Evolutionary conservation across 495 filamentous ascomycete species (phyloP).

Genomic region (Aspergillus funiculosus): DNA sequence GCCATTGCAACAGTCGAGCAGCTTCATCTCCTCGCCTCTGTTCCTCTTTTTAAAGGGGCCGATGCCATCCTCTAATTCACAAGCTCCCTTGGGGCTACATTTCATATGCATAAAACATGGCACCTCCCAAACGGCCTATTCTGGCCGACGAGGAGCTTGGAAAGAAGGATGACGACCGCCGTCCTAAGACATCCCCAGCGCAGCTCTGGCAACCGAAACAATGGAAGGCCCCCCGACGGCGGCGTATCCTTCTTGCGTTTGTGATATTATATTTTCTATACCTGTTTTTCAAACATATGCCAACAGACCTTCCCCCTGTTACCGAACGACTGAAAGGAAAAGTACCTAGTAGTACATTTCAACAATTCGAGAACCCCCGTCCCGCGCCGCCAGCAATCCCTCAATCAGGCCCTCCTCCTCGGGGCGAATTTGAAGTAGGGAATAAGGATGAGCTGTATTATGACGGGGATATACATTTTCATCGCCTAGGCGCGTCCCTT

Average conservation of each 20-base stretch:
- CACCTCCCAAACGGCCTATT: conserved; percentile 40
- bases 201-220: conserved; percentile 25
- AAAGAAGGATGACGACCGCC: conserved; percentile 63
- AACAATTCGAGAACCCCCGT: too few species aligned
- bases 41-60: neutral
- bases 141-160: conserved; percentile 61
- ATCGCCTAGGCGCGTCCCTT: conserved; percentile 46
- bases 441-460: conserved; percentile 38
- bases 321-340: conserved; percentile 26
- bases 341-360: conserved; percentile 13
- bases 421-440: conserved; percentile 20
- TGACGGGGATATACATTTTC: conserved; percentile 52
- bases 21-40: conserved; percentile 1
- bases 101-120: conserved; percentile 31
- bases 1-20: neutral
- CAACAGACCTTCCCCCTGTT: conserved; percentile 35
- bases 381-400: conserved; percentile 7
- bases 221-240: conserved; percentile 36
- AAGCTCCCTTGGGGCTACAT: conserved; percentile 19
- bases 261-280: conserved; percentile 41
- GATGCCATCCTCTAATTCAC: conserved; percentile 11
- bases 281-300: conserved; percentile 52
- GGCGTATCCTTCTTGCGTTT: conserved; percentile 39
- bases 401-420: conserved; percentile 14
- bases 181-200: conserved; percentile 23